These are phyloP conservation scores for Trichoderma sp. DNA, from an alignment of 2,329 filamentous ascomycete genomes.

Conservation along the genomic window DNA sequence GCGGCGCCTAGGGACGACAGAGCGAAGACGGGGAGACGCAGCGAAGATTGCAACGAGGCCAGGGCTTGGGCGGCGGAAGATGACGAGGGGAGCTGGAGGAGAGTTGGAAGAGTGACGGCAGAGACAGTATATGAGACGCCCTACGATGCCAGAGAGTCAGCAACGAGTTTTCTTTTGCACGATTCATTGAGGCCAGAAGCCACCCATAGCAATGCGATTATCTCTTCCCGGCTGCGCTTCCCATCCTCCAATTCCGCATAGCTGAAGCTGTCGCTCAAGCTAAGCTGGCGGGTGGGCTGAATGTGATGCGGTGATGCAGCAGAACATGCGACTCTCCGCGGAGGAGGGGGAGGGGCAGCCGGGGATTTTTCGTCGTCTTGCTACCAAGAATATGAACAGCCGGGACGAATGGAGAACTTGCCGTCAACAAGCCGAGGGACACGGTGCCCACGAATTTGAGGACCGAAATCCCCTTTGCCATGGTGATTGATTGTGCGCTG, in stretches of 20 bases:
- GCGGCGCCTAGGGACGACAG: slow-evolving; percentile 67
- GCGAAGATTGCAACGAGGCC: slow-evolving; percentile 59
- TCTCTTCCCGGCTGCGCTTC: not conserved
- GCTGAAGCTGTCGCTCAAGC: not conserved
- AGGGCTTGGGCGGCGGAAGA: slow-evolving; percentile 68
- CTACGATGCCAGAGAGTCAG: slow-evolving; percentile 43
- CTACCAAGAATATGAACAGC: not conserved
- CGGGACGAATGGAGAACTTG: slow-evolving; percentile 45
- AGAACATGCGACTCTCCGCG: not conserved
- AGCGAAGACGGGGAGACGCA: slow-evolving; percentile 62
- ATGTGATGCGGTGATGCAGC: not conserved
- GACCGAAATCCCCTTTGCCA: slow-evolving; percentile 66
- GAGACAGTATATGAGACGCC: slow-evolving; percentile 85
- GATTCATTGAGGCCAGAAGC: not conserved
- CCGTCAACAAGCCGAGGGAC: slow-evolving; percentile 82
- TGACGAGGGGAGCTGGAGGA: slow-evolving; percentile 77
- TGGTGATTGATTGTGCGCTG: slow-evolving; percentile 45
- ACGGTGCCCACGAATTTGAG: slow-evolving; percentile 93
- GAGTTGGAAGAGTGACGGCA: slow-evolving; percentile 71
- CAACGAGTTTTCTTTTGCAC: not conserved
- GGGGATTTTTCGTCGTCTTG: not conserved
- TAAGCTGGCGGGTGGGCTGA: not conserved
- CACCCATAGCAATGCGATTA: not conserved
- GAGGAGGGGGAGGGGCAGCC: slow-evolving; percentile 3
- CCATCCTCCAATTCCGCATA: not conserved